Conservation (phyloP, 2,329 filamentous ascomycete genomes). For the Emydomyces testavorans region DNA sequence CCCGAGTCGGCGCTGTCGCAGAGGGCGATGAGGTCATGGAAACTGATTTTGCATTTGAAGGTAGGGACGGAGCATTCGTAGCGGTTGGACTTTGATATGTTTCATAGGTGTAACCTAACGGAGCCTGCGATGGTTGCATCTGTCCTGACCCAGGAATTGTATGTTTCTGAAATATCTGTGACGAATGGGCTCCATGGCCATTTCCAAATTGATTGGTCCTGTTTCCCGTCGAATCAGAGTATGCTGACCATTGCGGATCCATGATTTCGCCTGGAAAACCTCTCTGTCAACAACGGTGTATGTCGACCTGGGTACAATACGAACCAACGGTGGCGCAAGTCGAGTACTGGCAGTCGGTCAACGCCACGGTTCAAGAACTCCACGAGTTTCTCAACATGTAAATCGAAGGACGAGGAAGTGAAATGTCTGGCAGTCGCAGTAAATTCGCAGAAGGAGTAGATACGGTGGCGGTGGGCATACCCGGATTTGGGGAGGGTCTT, state of each 20-base stretch:
- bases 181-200: constrained; percentile 39
- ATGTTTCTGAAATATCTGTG: constrained; percentile 41
- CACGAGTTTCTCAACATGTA: constrained; percentile 1
- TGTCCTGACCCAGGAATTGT: constrained; percentile 22
- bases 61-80: constrained; percentile 27
- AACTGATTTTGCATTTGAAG: constrained; percentile 32
- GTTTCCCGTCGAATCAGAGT: constrained; percentile 50
- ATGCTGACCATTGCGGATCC: constrained; percentile 56
- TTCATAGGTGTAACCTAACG: constrained; percentile 55
- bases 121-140: constrained; percentile 40
- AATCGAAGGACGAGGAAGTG: background rate
- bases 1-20: constrained; percentile 50
- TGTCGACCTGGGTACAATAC: background rate
- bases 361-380: background rate
- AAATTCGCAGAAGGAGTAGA: background rate
- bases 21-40: constrained; percentile 50
- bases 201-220: constrained; percentile 55
- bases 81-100: constrained; percentile 45
- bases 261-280: constrained; percentile 27
- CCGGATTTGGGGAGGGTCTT: background rate
- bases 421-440: background rate
- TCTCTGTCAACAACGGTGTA: background rate
- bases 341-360: background rate
- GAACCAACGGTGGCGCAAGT: constrained; percentile 1
- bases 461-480: background rate